These are phyloP conservation scores for Phytophthora kernoviae DNA, from an alignment of 352 stramenopile genomes.

Conservation along the genomic window DNA sequence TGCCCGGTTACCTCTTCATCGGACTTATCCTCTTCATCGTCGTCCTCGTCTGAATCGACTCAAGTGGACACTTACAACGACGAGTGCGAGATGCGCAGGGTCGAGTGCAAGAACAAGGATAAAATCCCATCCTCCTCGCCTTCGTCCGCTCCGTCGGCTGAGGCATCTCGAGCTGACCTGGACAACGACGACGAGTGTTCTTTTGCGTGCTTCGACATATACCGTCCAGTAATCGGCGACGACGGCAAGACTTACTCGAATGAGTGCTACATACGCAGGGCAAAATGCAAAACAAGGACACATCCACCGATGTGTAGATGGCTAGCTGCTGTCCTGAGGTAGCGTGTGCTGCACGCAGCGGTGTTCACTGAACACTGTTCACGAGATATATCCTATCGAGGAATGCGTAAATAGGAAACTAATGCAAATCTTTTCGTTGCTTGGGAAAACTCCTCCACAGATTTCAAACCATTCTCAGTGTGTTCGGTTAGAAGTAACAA, in stretches of 20 bases:
- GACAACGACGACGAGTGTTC: neutral
- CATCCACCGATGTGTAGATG: neutral
- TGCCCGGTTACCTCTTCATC: constrained; percentile 10
- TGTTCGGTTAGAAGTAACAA: too few species aligned
- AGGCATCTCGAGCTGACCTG: constrained; percentile 3
- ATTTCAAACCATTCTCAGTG: too few species aligned
- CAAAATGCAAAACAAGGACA: constrained; percentile 25
- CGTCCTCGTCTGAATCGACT: neutral
- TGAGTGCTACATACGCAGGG: constrained; percentile 38
- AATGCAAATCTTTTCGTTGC: too few species aligned
- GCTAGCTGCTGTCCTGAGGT: too few species aligned
- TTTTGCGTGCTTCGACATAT: constrained; percentile 22
- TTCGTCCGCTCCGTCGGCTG: neutral
- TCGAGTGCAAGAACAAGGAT: constrained; percentile 31
- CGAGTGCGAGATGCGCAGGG: constrained; percentile 37
- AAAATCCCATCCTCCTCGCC: neutral
- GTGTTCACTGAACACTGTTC: too few species aligned
- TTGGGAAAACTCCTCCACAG: too few species aligned
- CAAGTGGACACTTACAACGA: neutral
- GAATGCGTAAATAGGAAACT: neutral
- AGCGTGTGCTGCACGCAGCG: too few species aligned
- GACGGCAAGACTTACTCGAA: constrained; percentile 43
- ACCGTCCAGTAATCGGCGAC: constrained; percentile 30
- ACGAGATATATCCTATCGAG: too few species aligned
- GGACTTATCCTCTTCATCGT: constrained; percentile 7